phyloP scores from a whole-genome alignment of 2,329 filamentous ascomycete species.

The Hypoxylon sp. region DNA sequence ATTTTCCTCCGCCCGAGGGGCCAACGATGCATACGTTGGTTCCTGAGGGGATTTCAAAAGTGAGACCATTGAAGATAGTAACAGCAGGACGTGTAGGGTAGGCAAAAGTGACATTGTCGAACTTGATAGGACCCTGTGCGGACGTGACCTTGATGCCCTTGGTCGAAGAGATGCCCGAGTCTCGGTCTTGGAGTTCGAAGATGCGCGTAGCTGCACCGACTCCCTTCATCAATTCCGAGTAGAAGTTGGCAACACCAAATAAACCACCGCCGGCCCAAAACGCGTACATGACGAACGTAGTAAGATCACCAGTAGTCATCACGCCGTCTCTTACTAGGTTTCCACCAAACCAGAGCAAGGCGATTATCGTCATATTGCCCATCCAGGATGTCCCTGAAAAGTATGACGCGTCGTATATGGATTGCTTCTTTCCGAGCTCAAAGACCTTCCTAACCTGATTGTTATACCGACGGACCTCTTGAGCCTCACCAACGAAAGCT shows the following conservation, averaged over 20 bases:
- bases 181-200: conserved; percentile 94
- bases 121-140: conserved; percentile 89
- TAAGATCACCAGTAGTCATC: conserved; percentile 92
- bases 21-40: conserved; percentile 97
- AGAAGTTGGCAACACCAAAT: conserved; percentile 95
- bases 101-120: conserved; percentile 87
- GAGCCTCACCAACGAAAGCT: conserved; percentile 92
- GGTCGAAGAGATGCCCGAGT: conserved; percentile 89
- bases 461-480: conserved; percentile 93
- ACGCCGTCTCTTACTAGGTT: conserved; percentile 88
- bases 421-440: conserved; percentile 86
- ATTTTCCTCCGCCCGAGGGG: conserved; percentile 95
- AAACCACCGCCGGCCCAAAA: conserved; percentile 88
- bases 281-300: conserved; percentile 98
- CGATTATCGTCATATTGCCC: conserved; percentile 96
- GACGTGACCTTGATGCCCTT: conserved; percentile 83
- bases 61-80: conserved; percentile 87
- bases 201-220: conserved; percentile 96
- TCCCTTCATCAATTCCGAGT: conserved; percentile 99
- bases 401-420: conserved; percentile 90
- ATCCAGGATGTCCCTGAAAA: conserved; percentile 89
- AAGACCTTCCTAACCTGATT: conserved; percentile 94
- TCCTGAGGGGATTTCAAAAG: conserved; percentile 92
- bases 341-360: conserved; percentile 90
- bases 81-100: conserved; percentile 96